Conservation (phyloP, 2,329 filamentous ascomycete species). For the Talaromyces sp. region DNA sequence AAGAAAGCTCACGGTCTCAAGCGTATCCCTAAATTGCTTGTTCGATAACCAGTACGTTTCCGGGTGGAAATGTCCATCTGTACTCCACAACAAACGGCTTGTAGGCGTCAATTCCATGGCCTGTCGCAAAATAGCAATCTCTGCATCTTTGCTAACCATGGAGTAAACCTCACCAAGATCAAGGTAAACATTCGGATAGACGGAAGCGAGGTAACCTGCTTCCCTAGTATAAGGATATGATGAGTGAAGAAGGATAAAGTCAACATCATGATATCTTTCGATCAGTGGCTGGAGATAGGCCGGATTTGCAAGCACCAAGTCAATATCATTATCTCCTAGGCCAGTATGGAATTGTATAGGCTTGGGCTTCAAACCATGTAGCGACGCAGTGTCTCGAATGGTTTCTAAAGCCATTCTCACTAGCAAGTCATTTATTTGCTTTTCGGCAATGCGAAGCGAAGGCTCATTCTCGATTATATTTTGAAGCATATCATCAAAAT, state of each 20-base stretch:
- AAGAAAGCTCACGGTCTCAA: slow-evolving; percentile 58
- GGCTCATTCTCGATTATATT: slow-evolving; percentile 26
- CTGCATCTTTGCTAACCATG: slow-evolving; percentile 70
- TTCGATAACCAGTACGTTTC: slow-evolving; percentile 74
- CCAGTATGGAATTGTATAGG: slow-evolving; percentile 83
- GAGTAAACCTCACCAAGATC: slow-evolving; percentile 84
- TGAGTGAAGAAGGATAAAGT: slow-evolving; percentile 75
- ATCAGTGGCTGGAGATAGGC: slow-evolving; percentile 73
- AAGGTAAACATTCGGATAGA: slow-evolving; percentile 75
- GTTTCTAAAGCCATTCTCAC: slow-evolving; percentile 62
- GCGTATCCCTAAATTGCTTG: slow-evolving; percentile 66
- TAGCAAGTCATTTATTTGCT: slow-evolving; percentile 66
- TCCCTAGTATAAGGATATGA: slow-evolving; percentile 79
- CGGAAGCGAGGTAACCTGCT: slow-evolving; percentile 71
- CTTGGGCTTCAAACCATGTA: slow-evolving; percentile 53
- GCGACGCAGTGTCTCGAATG: slow-evolving; percentile 44
- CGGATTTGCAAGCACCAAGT: slow-evolving; percentile 66
- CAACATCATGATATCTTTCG: slow-evolving; percentile 63
- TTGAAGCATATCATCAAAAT: slow-evolving; percentile 25
- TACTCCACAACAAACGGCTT: slow-evolving; percentile 75
- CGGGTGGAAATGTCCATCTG: slow-evolving; percentile 74
- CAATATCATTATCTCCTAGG: slow-evolving; percentile 75
- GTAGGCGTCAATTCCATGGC: slow-evolving; percentile 72
- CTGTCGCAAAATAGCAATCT: slow-evolving; percentile 67
- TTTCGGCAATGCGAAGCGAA: slow-evolving; percentile 53